phyloP scores from a whole-genome alignment of 257 asterid species.

The Penstemon newberryi region DNA sequence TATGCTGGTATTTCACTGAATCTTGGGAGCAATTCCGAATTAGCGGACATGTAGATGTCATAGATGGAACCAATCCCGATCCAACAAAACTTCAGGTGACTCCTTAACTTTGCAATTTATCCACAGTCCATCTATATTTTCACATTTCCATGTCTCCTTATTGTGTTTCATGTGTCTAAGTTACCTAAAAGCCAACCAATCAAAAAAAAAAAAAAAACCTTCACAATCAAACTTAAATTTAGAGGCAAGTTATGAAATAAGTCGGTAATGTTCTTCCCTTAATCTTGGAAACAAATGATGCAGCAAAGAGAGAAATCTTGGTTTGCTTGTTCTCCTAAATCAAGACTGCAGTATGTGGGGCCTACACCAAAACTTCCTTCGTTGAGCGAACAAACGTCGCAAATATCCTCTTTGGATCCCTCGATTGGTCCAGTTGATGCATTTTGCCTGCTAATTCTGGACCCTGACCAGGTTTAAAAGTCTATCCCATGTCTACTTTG shows the following conservation, averaged over 20 bases:
- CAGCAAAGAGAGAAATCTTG: slow-evolving; percentile 88
- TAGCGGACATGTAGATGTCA: slow-evolving; percentile 64
- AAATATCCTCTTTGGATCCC: slow-evolving; percentile 50
- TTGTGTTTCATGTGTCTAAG: background rate
- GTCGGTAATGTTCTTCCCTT: background rate
- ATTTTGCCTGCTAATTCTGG: slow-evolving; percentile 72
- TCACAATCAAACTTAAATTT: background rate
- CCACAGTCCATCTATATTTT: background rate
- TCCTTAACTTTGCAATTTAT: background rate
- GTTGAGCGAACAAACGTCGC: slow-evolving; percentile 41
- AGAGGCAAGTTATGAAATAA: background rate
- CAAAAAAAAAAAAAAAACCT: background rate
- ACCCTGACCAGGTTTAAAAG: slow-evolving; percentile 71
- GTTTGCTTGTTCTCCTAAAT: slow-evolving; percentile 73
- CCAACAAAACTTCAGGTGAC: slow-evolving; percentile 65
- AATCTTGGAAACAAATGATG: slow-evolving; percentile 30
- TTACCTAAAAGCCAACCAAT: background rate
- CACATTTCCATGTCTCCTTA: background rate
- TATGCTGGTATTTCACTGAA: slow-evolving; percentile 92
- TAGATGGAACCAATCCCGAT: slow-evolving; percentile 63
- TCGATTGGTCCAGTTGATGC: slow-evolving; percentile 62
- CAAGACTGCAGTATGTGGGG: slow-evolving; percentile 75
- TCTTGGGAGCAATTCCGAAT: slow-evolving; percentile 96
- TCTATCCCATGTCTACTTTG: slow-evolving; percentile 2
- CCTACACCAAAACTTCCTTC: slow-evolving; percentile 66